Percentiles rank a stretch among this genome's conserved stretches.
Evolutionary conservation across 371 early-diverging fungal genomes (phyloP).

Genomic region (Apophysomyces variabilis): DNA sequence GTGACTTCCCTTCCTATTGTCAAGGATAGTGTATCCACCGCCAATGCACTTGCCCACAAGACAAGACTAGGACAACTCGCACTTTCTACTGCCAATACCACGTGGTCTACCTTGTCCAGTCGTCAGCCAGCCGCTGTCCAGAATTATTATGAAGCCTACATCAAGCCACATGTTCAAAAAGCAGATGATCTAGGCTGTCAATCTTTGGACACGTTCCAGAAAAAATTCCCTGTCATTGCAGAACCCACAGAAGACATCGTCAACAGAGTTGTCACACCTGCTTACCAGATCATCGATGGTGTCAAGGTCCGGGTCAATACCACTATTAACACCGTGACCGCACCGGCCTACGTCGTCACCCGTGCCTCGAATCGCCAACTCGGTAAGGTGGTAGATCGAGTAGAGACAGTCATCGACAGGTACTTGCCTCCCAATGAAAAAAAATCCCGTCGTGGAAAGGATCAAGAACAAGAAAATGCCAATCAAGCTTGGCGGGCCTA

Average conservation of each 20-base stretch:
- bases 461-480: slow-evolving; percentile 36
- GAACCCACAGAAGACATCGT: slow-evolving; percentile 66
- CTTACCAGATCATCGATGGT: slow-evolving; percentile 25
- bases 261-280: slow-evolving; percentile 48
- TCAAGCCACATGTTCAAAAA: slow-evolving; percentile 60
- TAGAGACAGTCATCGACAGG: slow-evolving; percentile 52
- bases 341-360: slow-evolving; percentile 29
- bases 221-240: slow-evolving; percentile 63
- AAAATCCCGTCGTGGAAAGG: slow-evolving; percentile 25
- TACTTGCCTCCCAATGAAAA: slow-evolving; percentile 46
- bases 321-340: slow-evolving; percentile 24
- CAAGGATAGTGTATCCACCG: slow-evolving; percentile 59
- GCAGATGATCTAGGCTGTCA: slow-evolving; percentile 69
- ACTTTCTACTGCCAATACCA: slow-evolving; percentile 43
- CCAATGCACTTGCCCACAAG: slow-evolving; percentile 48
- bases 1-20: slow-evolving; percentile 68
- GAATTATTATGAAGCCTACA: slow-evolving; percentile 48
- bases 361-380: slow-evolving; percentile 50
- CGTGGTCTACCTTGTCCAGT: slow-evolving; percentile 40
- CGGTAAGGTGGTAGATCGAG: slow-evolving; percentile 42
- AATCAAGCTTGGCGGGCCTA: slow-evolving; percentile 45
- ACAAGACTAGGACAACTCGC: slow-evolving; percentile 58
- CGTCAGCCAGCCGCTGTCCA: slow-evolving; percentile 51
- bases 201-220: slow-evolving; percentile 70
- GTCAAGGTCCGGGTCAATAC: slow-evolving; percentile 44